Conservation (phyloP, 208 protist genomes). For the Phytomonas francai region DNA sequence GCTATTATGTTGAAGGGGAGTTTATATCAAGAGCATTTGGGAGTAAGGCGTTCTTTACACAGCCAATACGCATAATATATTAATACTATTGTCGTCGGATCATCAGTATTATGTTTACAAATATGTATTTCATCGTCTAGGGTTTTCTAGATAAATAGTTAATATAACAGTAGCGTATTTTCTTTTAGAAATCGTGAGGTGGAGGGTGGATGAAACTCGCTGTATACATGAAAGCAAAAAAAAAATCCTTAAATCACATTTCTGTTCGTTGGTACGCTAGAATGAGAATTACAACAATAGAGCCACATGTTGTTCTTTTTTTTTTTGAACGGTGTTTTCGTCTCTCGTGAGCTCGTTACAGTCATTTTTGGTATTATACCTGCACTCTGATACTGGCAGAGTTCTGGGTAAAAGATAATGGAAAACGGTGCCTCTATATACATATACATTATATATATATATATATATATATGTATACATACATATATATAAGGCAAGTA, state of each 20-base stretch:
- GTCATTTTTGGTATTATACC: background rate
- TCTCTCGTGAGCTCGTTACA: background rate
- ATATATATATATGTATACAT: background rate
- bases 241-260: background rate
- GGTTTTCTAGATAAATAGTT: background rate
- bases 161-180: background rate
- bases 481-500: conserved; percentile 1
- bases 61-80: background rate
- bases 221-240: background rate
- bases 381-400: background rate
- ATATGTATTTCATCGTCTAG: background rate
- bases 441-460: conserved; percentile 7
- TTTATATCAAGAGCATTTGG: background rate
- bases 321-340: background rate
- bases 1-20: background rate
- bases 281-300: background rate
- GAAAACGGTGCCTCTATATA: background rate
- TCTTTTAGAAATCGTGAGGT: background rate
- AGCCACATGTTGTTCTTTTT: background rate
- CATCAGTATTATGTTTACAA: background rate
- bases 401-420: background rate
- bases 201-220: background rate
- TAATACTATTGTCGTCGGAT: background rate
- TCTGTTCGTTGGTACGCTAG: background rate
- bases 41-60: background rate